Conservation (phyloP, 1,139 yeast genomes). For the Candida sp. region DNA sequence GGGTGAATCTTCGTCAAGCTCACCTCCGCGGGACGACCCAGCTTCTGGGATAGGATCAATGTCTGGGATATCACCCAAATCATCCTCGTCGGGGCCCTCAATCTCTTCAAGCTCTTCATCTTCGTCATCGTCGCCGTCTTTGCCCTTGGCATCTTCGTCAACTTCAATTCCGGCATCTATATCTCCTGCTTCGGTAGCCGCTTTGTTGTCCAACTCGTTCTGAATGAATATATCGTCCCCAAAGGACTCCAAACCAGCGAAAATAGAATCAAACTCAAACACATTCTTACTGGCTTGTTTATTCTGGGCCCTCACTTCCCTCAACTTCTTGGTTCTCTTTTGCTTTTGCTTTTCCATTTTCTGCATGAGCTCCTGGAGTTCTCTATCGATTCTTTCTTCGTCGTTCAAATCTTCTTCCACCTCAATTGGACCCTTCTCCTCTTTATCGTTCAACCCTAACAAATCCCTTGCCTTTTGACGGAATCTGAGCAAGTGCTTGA, state of each 20-base stretch:
- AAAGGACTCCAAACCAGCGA: constrained; percentile 50
- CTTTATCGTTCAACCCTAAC: constrained; percentile 67
- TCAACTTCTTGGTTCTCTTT: constrained; percentile 65
- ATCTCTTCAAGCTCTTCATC: constrained; percentile 9
- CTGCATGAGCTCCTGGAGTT: constrained; percentile 65
- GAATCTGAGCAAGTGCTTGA: constrained; percentile 83
- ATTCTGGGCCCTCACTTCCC: background rate
- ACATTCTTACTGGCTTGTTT: constrained; percentile 74
- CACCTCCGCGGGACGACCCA: constrained; percentile 42
- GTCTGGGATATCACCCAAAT: constrained; percentile 42
- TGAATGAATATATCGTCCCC: constrained; percentile 38
- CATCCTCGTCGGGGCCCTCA: constrained; percentile 10
- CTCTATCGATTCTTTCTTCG: constrained; percentile 89
- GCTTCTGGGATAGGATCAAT: background rate
- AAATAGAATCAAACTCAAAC: constrained; percentile 77
- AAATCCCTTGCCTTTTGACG: constrained; percentile 84
- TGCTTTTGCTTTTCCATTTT: constrained; percentile 70
- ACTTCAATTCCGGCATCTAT: constrained; percentile 1
- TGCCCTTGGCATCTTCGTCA: background rate
- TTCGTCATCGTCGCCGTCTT: background rate
- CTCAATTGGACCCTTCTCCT: constrained; percentile 52
- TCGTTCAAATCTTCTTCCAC: constrained; percentile 79
- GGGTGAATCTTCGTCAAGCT: constrained; percentile 39
- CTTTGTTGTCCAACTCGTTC: constrained; percentile 1
- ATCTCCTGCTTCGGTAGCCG: background rate